phyloP scores from a whole-genome alignment of 129 eudicot species.

The Kitagawia praeruptora region DNA sequence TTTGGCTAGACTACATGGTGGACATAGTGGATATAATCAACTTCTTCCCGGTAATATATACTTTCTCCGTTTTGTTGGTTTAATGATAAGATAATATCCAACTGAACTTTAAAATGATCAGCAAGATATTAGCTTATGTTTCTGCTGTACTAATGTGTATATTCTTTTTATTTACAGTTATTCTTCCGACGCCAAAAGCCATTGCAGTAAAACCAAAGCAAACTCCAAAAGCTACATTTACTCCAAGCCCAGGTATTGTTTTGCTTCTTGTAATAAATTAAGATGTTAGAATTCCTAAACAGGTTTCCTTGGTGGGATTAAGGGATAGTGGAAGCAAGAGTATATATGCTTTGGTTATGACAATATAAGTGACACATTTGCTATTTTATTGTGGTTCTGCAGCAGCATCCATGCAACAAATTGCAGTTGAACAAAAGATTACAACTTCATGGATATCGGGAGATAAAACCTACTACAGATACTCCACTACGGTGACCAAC shows the following conservation, averaged over 20 bases:
- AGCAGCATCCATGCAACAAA: conserved; percentile 30
- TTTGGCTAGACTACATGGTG: conserved; percentile 61
- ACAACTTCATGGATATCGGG: conserved; percentile 58
- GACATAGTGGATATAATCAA: conserved; percentile 62
- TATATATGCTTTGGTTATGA: too few species aligned
- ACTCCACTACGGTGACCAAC: conserved; percentile 62
- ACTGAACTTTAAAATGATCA: background rate
- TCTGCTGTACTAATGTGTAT: too few species aligned
- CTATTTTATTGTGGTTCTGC: conserved; percentile 6
- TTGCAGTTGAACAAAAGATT: conserved; percentile 53
- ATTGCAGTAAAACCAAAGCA: conserved; percentile 28
- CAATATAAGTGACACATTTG: background rate
- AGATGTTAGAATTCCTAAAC: background rate
- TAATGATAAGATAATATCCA: background rate
- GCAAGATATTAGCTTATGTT: too few species aligned
- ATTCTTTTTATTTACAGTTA: conserved; percentile 37
- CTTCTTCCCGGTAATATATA: conserved; percentile 59
- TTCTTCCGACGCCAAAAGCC: conserved; percentile 47
- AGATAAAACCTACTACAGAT: conserved; percentile 81
- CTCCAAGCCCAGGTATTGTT: conserved; percentile 43
- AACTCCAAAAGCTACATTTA: conserved; percentile 19
- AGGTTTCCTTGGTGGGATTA: background rate
- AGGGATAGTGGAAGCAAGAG: background rate
- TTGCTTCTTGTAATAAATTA: background rate
- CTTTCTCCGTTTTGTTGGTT: too few species aligned